Evolutionary conservation across 192 early-diverging fungal genomes (phyloP), one percentile per base, ranked within the genome.

Genomic region (Phycomyces nitens): DNA sequence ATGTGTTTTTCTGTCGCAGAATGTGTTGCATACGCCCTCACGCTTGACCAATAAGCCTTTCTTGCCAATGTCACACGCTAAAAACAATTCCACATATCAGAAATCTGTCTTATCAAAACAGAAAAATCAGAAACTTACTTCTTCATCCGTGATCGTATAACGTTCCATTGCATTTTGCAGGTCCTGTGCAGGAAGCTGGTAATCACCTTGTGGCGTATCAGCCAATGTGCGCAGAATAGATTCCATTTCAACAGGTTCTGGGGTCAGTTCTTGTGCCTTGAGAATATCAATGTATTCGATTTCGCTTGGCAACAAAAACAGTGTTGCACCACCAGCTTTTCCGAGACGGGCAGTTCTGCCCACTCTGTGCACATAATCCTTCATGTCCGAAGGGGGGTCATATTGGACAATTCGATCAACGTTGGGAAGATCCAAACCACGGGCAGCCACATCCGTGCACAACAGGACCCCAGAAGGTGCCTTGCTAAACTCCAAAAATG

Each of bases 261-360:
- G 66, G 5, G 72, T 68, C 24, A 94, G 62, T 26, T 82, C 90
- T 64, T 87, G 84, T 18, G 78, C 79, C 7, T 83, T 82, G 41
- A 94, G 76, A 50, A 90, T 58, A 39, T 79, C 69, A 23, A 94
- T 56, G 57, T 91, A 93, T 44, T 83, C 88, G 59, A 74, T 81
- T 74, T 99, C 97, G 77, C 88, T 90, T 12, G 97, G 97, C 60
- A 96, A 64, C 20, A 98, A 76, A 65, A 99, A 94, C 26, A 95
- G 58, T 14, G 87, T 68, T 0, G 97, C 95, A 56, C 87, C 82
- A 61, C 97, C 97, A 24, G 86, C 82, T 44, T 90, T 83, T 42
- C 97, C 97, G 9, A 97, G 72, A 64, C 97, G 91, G 21, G 97
- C 97, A 18, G 97, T 99, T 38, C 97, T 88, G 27, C 97, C 97